phyloP scores from a whole-genome alignment of 768 basidiomycete species.

The Sarcodon sp. region DNA sequence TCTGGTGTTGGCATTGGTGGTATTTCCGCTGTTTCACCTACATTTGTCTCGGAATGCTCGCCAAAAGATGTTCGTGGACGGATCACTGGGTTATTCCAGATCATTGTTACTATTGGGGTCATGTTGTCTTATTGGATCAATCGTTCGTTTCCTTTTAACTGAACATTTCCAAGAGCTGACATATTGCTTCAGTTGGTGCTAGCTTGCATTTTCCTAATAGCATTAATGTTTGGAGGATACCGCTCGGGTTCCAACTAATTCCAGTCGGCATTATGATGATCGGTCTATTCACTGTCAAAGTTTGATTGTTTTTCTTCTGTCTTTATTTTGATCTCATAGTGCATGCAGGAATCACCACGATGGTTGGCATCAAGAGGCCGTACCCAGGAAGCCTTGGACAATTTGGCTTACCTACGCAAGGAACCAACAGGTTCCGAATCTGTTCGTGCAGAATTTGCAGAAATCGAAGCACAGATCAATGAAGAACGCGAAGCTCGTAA shows the following conservation, averaged over 20 bases:
- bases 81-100: conserved; percentile 79
- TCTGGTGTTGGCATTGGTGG: conserved; percentile 74
- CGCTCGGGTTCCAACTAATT: conserved; percentile 68
- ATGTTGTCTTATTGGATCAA: conserved; percentile 81
- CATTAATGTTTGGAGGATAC: conserved; percentile 51
- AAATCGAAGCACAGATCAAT: conserved; percentile 69
- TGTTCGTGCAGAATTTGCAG: conserved; percentile 52
- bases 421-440: conserved; percentile 24
- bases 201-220: conserved; percentile 35
- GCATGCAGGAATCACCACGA: conserved; percentile 53
- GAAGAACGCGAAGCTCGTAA: conserved; percentile 57
- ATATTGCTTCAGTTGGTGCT: conserved; percentile 35
- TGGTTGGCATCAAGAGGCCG: conserved; percentile 60
- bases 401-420: conserved; percentile 53
- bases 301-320: conserved; percentile 9
- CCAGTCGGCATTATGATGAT: conserved; percentile 60
- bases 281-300: conserved; percentile 57
- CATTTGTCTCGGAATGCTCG: conserved; percentile 78
- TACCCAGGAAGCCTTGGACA: conserved; percentile 35
- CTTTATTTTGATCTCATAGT: background rate
- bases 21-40: conserved; percentile 75
- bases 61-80: conserved; percentile 81
- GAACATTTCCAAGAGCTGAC: background rate
- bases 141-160: conserved; percentile 28
- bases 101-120: conserved; percentile 77